Percentiles rank a stretch among this genome's conserved stretches.
Evolutionary conservation across 345 rosid genomes (phyloP).

Genomic region (Conringia planisiliqua): DNA sequence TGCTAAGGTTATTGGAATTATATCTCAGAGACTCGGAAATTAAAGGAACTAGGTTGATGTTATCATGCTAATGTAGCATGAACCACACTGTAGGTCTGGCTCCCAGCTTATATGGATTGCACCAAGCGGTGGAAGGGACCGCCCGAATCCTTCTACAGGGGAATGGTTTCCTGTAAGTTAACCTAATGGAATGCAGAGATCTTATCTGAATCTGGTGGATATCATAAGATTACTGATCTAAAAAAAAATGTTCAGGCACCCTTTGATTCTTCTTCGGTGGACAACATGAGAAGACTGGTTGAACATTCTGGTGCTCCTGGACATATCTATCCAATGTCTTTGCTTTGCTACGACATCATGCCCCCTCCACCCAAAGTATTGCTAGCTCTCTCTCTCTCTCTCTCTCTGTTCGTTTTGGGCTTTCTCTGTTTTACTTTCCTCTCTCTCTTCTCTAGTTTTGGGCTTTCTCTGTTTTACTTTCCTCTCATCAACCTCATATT

Average conservation of each 20-base stretch:
- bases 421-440: not conserved
- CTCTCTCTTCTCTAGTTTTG: not conserved
- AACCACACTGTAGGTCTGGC: constrained; percentile 57
- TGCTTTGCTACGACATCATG: constrained; percentile 87
- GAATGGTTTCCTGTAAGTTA: constrained; percentile 85
- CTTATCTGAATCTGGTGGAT: not conserved
- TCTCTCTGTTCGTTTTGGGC: not conserved
- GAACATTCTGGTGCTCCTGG: constrained; percentile 83
- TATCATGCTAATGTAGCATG: constrained; percentile 4
- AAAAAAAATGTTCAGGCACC: constrained; percentile 57
- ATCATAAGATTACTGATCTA: constrained; percentile 36
- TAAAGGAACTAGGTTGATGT: not conserved
- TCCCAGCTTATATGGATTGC: constrained; percentile 89
- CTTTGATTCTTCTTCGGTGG: constrained; percentile 88
- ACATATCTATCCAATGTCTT: constrained; percentile 75
- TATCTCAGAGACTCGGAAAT: not conserved
- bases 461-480: not conserved
- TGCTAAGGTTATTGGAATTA: constrained; percentile 51
- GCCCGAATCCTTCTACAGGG: constrained; percentile 75
- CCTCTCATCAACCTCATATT: constrained; percentile 19
- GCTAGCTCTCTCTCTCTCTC: constrained; percentile 4
- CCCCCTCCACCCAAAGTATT: constrained; percentile 86
- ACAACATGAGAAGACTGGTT: constrained; percentile 87
- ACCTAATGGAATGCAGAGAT: constrained; percentile 1
- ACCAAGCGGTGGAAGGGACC: constrained; percentile 99